Percentiles rank a stretch among this genome's conserved stretches.
Evolutionary conservation across 768 basidiomycete genomes (phyloP).

Genomic region (Saitozyma podzolica): DNA sequence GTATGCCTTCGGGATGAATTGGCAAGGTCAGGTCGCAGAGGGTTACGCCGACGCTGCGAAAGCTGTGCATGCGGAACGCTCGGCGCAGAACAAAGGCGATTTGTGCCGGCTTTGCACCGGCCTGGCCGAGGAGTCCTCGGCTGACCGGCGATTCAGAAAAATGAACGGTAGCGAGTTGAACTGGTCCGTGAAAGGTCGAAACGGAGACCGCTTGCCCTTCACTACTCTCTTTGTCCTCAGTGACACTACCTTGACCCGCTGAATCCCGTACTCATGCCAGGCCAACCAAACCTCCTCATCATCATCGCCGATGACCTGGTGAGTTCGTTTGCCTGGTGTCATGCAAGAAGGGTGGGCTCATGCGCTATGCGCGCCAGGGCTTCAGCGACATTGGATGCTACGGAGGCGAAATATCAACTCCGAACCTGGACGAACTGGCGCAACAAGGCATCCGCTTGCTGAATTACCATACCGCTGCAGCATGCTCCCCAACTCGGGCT

Average conservation of each 20-base stretch:
- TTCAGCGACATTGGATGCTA: constrained; percentile 20
- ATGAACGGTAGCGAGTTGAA: too few species aligned
- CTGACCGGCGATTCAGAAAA: too few species aligned
- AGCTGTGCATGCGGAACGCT: too few species aligned
- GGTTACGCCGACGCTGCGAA: too few species aligned
- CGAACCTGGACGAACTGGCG: constrained; percentile 30
- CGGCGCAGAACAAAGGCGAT: too few species aligned
- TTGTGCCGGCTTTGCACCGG: too few species aligned
- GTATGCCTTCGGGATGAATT: background rate
- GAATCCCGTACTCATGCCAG: background rate
- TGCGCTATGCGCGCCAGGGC: constrained; percentile 5
- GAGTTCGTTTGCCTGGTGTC: background rate
- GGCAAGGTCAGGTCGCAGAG: background rate
- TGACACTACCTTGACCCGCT: too few species aligned
- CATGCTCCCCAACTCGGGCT: constrained; percentile 2
- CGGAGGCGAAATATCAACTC: constrained; percentile 36
- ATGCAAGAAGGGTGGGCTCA: too few species aligned
- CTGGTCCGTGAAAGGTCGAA: too few species aligned
- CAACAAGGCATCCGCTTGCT: constrained; percentile 20
- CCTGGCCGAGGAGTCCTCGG: too few species aligned
- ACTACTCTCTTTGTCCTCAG: too few species aligned
- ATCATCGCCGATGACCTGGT: constrained; percentile 27
- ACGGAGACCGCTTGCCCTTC: too few species aligned
- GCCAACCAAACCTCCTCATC: constrained; percentile 24
- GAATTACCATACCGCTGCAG: constrained; percentile 34